Evolutionary conservation across 495 filamentous ascomycete species (phyloP), one percentile per base, ranked within the genome.

Genomic region (Penicillium maclennaniae): DNA sequence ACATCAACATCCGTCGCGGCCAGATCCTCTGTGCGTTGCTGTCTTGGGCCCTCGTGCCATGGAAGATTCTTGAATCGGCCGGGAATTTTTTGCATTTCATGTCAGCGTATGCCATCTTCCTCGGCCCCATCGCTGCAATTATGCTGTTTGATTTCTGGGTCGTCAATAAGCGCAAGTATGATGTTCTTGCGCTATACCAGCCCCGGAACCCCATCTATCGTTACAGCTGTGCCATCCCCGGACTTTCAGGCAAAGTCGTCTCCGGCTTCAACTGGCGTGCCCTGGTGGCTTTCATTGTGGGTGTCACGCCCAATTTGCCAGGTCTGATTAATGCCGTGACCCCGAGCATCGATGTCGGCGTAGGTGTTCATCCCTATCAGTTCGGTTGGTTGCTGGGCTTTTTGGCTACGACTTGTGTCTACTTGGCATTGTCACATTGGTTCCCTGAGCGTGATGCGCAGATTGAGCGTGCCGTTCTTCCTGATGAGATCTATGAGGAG

Each of bases 111-210:
- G 76, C 80, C 15, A 78, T 88, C 31, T 88, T 90, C 70, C 73
- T 89, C 3, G 85, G 79, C 0, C 86, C 87, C 0, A 83, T 90
- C 42, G 83, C 80, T 9, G 81, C 80, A 12, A 84, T 88, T 51
- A 81, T 90, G 69, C 69, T 80, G 0, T 75, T 77, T 16, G 87
- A 90, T 59, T 89, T 79, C 66, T 89, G 84, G 85, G 60, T 86
- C 45, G 65, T 89, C 15, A 83, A 88, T 56, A 62, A 59, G n/a
- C 62, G 74, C 28, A 74, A 79, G 40, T 83, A 85, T 58, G 83
- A 89, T 61, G 75, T 80, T 0, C 75, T 81, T 9, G 74, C 73
- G 14, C 47, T 79, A 12, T 79, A 78, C 51, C 70, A 73, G 60
- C 73, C 68, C 0, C 25, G 39, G 17, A 65, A 64, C 28, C 64